Evolutionary conservation across 225 moss, liverwort and hornwort genomes (phyloP).

Genomic region (Sphagnum contortum): DNA sequence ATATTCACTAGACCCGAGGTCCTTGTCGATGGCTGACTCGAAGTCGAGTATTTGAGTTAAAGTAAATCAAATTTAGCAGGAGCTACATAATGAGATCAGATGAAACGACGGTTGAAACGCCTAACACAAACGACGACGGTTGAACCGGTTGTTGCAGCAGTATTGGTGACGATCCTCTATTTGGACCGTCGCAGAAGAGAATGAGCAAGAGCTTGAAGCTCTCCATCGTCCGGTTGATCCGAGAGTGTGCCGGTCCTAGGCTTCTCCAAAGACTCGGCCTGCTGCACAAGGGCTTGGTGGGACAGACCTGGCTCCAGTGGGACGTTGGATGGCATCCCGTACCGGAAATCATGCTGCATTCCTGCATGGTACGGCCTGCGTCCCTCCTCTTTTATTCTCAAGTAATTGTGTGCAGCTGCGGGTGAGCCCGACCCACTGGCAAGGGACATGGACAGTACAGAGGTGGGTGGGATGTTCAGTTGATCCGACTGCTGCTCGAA

Average conservation of each 20-base stretch:
- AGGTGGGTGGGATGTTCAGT: slow-evolving; percentile 17
- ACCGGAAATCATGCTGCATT: slow-evolving; percentile 28
- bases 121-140: too few species aligned
- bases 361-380: slow-evolving; percentile 25
- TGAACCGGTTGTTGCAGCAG: too few species aligned
- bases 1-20: too few species aligned
- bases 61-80: too few species aligned
- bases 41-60: too few species aligned
- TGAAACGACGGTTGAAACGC: too few species aligned
- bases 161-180: too few species aligned
- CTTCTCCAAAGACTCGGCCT: slow-evolving; percentile 32
- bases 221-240: slow-evolving; percentile 42
- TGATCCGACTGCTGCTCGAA: slow-evolving; percentile 28
- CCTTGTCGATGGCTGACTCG: too few species aligned
- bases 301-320: slow-evolving; percentile 16
- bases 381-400: slow-evolving; percentile 52
- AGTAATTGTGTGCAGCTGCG: slow-evolving; percentile 15
- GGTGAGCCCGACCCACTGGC: slow-evolving; percentile 36
- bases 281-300: slow-evolving; percentile 18
- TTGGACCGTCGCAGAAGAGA: slow-evolving; percentile 29
- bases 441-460: slow-evolving; percentile 53
- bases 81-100: too few species aligned
- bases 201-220: slow-evolving; percentile 43
- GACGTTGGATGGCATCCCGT: slow-evolving; percentile 44
- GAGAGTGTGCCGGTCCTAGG: slow-evolving; percentile 20